A percentile compares a stretch with the other conserved stretches of the same genome.
These are phyloP conservation scores for Alternaria hordeiaustralica DNA, from an alignment of 2,329 filamentous ascomycete species.

Conservation along the genomic window DNA sequence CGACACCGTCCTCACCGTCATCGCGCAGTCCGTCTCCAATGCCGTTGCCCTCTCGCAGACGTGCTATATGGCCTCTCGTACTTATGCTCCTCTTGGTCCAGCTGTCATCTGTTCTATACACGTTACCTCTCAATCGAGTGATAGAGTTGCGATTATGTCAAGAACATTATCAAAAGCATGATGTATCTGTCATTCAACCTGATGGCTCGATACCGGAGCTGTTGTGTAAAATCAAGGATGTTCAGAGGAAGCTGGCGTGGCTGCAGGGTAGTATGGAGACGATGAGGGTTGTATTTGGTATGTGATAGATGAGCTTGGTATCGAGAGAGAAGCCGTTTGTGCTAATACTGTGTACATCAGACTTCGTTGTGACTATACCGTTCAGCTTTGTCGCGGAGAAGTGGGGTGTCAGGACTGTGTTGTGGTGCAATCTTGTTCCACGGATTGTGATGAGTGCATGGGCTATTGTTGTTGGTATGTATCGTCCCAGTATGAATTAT, in stretches of 20 bases:
- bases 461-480: conserved; percentile 42
- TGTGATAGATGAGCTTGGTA: conserved; percentile 10
- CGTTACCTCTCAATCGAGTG: conserved; percentile 47
- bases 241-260: conserved; percentile 61
- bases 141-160: conserved; percentile 52
- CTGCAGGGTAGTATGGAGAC: conserved; percentile 57
- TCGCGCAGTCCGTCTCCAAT: conserved; percentile 13
- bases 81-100: conserved; percentile 43
- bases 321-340: background rate
- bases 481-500: background rate
- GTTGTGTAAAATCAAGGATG: conserved; percentile 60
- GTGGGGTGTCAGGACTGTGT: conserved; percentile 35
- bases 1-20: background rate
- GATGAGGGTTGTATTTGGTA: conserved; percentile 45
- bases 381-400: conserved; percentile 44
- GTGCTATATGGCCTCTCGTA: conserved; percentile 37
- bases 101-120: conserved; percentile 42
- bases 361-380: conserved; percentile 46
- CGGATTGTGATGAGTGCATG: conserved; percentile 38
- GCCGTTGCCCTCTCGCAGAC: background rate
- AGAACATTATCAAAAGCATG: conserved; percentile 55
- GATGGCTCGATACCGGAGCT: conserved; percentile 57
- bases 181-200: conserved; percentile 45
- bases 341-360: conserved; percentile 15
- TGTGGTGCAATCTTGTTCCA: conserved; percentile 44